Evolutionary conservation across 495 filamentous ascomycete genomes (phyloP), one percentile per base, ranked within the genome.

Genomic region (Parathielavia hyrcaniae): DNA sequence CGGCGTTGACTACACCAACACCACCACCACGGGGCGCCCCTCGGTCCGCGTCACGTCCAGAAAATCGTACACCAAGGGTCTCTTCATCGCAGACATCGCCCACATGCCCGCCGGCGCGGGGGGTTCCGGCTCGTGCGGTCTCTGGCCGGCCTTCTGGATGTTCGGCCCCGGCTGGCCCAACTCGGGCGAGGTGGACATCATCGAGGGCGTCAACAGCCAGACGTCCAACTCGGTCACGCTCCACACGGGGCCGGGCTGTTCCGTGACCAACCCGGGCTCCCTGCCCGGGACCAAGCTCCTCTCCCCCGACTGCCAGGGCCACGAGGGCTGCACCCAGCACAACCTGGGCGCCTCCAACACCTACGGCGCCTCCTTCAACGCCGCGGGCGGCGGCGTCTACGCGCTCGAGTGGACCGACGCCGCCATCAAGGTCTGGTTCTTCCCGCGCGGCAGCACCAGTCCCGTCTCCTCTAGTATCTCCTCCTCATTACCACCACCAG

Each of bases 141-240:
- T 74, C 38, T 81, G 79, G 79, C 78, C 78, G 0, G 78, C 79
- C 16, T 79, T 77, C 61, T 95, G 90, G 88, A 86, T 82, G 2
- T 74, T 85, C 13, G 88, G 89, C 17, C 77, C 79, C 7, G 75
- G 83, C 48, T 97, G 91, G 91, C 91, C 90, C 0, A 68, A 71
- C 12, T 77, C 80, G 38, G 91, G 91, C 20, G 91, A 97, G 71
- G 91, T 95, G 60, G 91, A 96, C 76, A 90, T 96, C 63, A 85
- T 96, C 67, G 90, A 97, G 67, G 88, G 88, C 41, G 87, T 95
- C 58, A 90, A 93, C 71, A 64, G 74, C 36, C 77, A 85, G 50
- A 70, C 76, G 0, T 73, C 78, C 53, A 87, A 92, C 61, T 67
- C 77, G 40, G 83, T 95, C 61, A 85, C 89, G 3, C 77, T 96